A percentile compares a stretch with the other conserved stretches of the same genome.
Conservation (phyloP, 768 basidiomycete species). For the Termitomyces sp. region DNA sequence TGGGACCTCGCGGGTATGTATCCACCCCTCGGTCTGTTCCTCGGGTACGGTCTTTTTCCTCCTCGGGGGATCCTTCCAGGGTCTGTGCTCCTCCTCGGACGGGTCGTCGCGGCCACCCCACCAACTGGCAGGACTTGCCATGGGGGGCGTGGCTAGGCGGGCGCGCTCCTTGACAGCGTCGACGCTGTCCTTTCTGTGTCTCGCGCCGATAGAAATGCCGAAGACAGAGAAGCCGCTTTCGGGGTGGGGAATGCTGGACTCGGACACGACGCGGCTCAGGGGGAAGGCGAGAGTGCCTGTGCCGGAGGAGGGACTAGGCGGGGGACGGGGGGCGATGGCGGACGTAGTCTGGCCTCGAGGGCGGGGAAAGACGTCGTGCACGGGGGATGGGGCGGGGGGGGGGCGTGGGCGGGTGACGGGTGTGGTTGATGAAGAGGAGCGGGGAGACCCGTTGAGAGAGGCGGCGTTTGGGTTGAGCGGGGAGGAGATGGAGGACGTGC, state of each 20-base stretch:
- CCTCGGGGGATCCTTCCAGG: slow-evolving; percentile 26
- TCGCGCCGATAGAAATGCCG: neutral
- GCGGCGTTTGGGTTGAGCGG: slow-evolving; percentile 1
- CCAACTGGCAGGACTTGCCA: neutral
- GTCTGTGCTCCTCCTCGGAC: slow-evolving; percentile 11
- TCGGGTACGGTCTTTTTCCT: slow-evolving; percentile 30
- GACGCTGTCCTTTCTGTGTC: neutral
- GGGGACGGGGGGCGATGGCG: slow-evolving; percentile 1
- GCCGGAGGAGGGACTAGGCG: neutral
- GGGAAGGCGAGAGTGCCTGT: slow-evolving; percentile 1
- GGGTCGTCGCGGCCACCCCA: neutral
- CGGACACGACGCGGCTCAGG: slow-evolving; percentile 12
- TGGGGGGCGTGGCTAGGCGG: slow-evolving; percentile 10
- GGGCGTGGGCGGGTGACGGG: neutral
- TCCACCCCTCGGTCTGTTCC: slow-evolving; percentile 36
- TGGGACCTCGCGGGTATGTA: slow-evolving; percentile 34
- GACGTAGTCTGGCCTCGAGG: slow-evolving; percentile 11
- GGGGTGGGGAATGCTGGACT: slow-evolving; percentile 1
- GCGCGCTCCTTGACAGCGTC: neutral
- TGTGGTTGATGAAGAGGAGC: neutral
- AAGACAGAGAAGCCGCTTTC: slow-evolving; percentile 6
- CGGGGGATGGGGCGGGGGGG: neutral
- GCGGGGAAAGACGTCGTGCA: neutral
- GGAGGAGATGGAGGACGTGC: slow-evolving; percentile 1
- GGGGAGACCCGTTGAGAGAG: neutral